Evolutionary conservation across 129 eudicot genomes (phyloP).

Genomic region (Dittrichia graveolens): DNA sequence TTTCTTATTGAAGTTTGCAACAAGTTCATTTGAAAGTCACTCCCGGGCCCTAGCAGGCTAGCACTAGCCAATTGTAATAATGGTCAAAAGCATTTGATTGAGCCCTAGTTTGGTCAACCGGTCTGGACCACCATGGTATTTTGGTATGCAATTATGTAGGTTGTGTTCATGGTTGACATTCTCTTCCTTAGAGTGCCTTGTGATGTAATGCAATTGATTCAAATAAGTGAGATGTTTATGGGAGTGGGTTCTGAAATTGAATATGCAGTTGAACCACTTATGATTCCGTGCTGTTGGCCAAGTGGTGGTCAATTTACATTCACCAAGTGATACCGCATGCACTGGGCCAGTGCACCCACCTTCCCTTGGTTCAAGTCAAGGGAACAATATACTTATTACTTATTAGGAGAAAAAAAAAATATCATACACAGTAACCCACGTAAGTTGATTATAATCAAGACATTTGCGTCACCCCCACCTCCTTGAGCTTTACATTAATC

Average conservation of each 20-base stretch:
- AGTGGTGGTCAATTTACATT: conserved; percentile 37
- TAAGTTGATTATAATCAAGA: too few species aligned
- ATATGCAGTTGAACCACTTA: conserved; percentile 40
- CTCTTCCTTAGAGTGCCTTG: conserved; percentile 16
- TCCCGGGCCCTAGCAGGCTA: conserved; percentile 25
- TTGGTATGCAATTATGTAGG: conserved; percentile 25
- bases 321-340: conserved; percentile 27
- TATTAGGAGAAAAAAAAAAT: background rate
- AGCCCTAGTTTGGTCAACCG: background rate
- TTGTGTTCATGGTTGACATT: conserved; percentile 23
- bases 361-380: conserved; percentile 22
- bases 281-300: conserved; percentile 8
- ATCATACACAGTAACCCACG: too few species aligned
- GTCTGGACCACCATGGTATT: background rate
- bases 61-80: conserved; percentile 5
- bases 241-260: conserved; percentile 27
- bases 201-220: conserved; percentile 19
- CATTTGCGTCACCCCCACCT: too few species aligned
- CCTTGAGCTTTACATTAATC: too few species aligned
- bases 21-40: conserved; percentile 3
- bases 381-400: background rate
- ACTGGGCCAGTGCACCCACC: conserved; percentile 34
- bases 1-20: background rate
- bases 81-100: conserved; percentile 9
- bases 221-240: conserved; percentile 20